Conservation (phyloP, 495 filamentous ascomycete species). For the Annulohypoxylon maeteangense region DNA sequence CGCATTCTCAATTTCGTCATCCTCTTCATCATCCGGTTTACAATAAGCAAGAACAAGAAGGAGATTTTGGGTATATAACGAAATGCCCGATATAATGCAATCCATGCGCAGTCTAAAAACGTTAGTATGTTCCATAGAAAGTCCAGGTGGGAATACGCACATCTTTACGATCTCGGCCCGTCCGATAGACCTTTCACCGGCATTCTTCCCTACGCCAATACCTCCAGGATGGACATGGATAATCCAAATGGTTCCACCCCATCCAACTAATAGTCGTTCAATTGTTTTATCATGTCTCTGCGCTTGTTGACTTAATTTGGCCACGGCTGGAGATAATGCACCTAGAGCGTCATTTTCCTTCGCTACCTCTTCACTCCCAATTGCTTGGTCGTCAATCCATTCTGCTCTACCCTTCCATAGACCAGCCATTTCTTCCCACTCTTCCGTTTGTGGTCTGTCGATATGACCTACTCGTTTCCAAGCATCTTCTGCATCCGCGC, state of each 20-base stretch:
- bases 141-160: constrained; percentile 61
- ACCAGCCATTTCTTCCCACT: constrained; percentile 93
- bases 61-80: constrained; percentile 92
- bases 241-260: constrained; percentile 96
- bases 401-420: constrained; percentile 93
- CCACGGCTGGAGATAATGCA: constrained; percentile 56
- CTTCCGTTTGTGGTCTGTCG: constrained; percentile 78
- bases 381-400: constrained; percentile 85
- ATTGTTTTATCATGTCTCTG: constrained; percentile 57
- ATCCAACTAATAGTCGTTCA: constrained; percentile 91
- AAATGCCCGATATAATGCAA: constrained; percentile 96
- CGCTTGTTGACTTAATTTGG: constrained; percentile 57
- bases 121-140: constrained; percentile 42
- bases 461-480: constrained; percentile 98
- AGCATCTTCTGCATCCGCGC: constrained; percentile 77
- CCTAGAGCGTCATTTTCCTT: constrained; percentile 49
- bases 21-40: constrained; percentile 73
- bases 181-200: constrained; percentile 76
- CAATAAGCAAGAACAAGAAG: constrained; percentile 91
- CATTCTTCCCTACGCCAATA: constrained; percentile 71
- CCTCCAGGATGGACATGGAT: constrained; percentile 88
- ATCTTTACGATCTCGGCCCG: constrained; percentile 90
- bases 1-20: constrained; percentile 43
- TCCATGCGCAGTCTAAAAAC: constrained; percentile 84
- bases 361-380: constrained; percentile 67